Conservation (phyloP, 2,329 filamentous ascomycete genomes). For the Calonectria ilicicola region DNA sequence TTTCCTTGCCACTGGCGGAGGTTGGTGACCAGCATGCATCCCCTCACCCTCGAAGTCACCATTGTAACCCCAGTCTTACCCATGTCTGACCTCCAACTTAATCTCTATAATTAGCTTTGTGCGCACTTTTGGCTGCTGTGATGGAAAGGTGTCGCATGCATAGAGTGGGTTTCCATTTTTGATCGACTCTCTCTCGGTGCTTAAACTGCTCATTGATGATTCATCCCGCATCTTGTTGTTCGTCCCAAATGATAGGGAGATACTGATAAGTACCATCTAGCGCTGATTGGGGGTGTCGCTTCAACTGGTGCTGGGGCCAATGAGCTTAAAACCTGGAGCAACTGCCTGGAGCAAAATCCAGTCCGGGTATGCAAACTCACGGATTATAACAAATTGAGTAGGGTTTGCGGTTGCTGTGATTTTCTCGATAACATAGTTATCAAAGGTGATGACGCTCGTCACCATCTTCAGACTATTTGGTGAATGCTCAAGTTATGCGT, state of each 20-base stretch:
- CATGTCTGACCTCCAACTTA: constrained; percentile 14
- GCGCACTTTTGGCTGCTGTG: neutral
- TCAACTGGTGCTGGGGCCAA: too few species aligned
- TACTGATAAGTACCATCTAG: neutral
- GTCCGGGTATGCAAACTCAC: neutral
- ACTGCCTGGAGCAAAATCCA: neutral
- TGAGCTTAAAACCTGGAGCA: neutral
- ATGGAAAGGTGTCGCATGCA: constrained; percentile 1
- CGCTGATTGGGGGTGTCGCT: neutral
- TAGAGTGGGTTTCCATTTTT: neutral
- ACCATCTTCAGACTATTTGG: neutral
- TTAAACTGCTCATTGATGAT: neutral
- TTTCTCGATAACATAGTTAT: neutral
- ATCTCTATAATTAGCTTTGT: constrained; percentile 20
- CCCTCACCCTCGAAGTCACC: constrained; percentile 13
- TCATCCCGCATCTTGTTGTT: neutral
- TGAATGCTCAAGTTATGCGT: neutral
- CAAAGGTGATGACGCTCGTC: neutral
- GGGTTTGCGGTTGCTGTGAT: neutral
- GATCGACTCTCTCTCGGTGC: neutral
- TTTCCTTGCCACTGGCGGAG: constrained; percentile 5
- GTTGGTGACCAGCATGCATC: constrained; percentile 5
- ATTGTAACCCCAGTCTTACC: constrained; percentile 22
- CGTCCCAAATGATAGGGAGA: neutral
- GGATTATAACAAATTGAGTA: neutral